Evolutionary conservation across 306 rosid species (phyloP), one percentile per base, ranked within the genome.

Genomic region (Betula pendula): DNA sequence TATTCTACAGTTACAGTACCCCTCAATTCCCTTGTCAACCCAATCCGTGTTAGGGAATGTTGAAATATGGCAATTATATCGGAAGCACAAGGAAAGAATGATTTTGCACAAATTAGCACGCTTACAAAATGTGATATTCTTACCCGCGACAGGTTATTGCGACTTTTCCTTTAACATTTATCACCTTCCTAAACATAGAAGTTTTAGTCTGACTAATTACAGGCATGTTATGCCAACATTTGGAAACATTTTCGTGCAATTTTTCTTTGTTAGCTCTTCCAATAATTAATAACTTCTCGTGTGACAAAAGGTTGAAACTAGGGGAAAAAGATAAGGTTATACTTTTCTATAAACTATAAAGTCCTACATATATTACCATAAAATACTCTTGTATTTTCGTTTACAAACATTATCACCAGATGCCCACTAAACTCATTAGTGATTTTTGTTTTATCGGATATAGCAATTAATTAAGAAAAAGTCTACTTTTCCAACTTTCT

Each of bases 21-120:
- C n/a, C n/a, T n/a, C n/a, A n/a, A n/a, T n/a, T n/a, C n/a, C n/a
- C n/a, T n/a, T n/a, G n/a, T n/a, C n/a, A n/a, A n/a, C n/a, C n/a
- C 78, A 16, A 71, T 72, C 66, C 43, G 24, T 24, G 44, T 68
- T 70, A 45, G 40, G 52, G 24, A 67, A 68, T 24, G 80, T 76
- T 66, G 78, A 74, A 74, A 74, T 29, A 19, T 25, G 17, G 66
- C 68, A 50, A 62, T 40, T 69, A n/a, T n/a, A n/a, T 63, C 9
- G 27, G 22, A 73, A 47, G 40, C 83, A 45, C 70, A 77, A 66
- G 14, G 38, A 67, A 49, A 20, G 12, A 44, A 55, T 73, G 79
- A 27, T 55, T 35, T 51, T 66, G 14, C 71, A 31, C 1, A 31
- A 70, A 15, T 59, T 25, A 17, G 13, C 33, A 31, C 25, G 14